Evolutionary conservation across 2,329 filamentous ascomycete species (phyloP).

Genomic region (Neofusicoccum ribis): DNA sequence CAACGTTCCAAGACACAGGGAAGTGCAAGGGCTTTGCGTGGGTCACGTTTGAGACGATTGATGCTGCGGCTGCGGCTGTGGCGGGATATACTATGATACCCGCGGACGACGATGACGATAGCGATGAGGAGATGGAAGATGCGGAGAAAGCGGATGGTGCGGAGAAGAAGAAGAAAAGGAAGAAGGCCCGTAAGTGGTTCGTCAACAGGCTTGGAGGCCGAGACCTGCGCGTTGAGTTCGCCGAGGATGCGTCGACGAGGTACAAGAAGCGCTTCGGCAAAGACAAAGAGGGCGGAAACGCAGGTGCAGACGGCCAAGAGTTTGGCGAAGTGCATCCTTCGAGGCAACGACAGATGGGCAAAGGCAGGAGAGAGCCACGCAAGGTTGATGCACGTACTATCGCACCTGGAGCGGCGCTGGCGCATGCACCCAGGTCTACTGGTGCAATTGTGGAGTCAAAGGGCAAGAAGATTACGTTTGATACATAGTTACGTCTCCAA

Average conservation of each 20-base stretch:
- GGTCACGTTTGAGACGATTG: slow-evolving; percentile 83
- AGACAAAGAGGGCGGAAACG: slow-evolving; percentile 31
- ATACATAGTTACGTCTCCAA: slow-evolving; percentile 42
- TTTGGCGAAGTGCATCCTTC: slow-evolving; percentile 25
- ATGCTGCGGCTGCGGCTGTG: slow-evolving; percentile 73
- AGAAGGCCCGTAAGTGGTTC: slow-evolving; percentile 66
- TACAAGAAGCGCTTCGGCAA: slow-evolving; percentile 90
- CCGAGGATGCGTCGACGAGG: slow-evolving; percentile 82
- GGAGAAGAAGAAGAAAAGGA: slow-evolving; percentile 44
- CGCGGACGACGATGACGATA: slow-evolving; percentile 57
- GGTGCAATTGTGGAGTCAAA: slow-evolving; percentile 75
- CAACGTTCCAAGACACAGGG: slow-evolving; percentile 92
- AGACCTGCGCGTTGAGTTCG: slow-evolving; percentile 83
- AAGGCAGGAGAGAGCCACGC: slow-evolving; percentile 31
- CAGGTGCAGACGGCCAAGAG: slow-evolving; percentile 32
- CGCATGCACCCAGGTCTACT: slow-evolving; percentile 63
- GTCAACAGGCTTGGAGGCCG: slow-evolving; percentile 82
- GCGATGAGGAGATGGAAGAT: slow-evolving; percentile 46
- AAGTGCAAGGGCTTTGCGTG: slow-evolving; percentile 98
- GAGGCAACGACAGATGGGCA: slow-evolving; percentile 29
- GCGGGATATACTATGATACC: slow-evolving; percentile 76
- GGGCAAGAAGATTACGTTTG: slow-evolving; percentile 82
- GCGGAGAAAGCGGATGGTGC: slow-evolving; percentile 57
- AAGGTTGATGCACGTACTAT: slow-evolving; percentile 48
- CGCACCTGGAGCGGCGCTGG: slow-evolving; percentile 45